These are phyloP conservation scores for Apiospora aurea DNA, from an alignment of 2,329 filamentous ascomycete species.

Conservation along the genomic window DNA sequence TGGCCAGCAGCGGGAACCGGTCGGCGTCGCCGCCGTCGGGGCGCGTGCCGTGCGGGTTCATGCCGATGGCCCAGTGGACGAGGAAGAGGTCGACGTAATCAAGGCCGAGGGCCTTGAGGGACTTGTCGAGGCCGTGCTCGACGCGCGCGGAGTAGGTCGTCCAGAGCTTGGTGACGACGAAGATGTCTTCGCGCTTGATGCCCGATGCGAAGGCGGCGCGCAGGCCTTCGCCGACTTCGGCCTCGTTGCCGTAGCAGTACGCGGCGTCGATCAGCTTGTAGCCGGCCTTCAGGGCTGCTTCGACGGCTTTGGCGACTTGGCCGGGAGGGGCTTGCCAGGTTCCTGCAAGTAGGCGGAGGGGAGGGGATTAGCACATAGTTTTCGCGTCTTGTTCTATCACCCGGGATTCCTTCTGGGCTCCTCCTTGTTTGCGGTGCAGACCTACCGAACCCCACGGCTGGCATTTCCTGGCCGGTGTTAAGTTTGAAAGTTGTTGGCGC, in stretches of 20 bases:
- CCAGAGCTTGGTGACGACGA: slow-evolving; percentile 88
- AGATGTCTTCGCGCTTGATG: slow-evolving; percentile 79
- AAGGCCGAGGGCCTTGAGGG: slow-evolving; percentile 74
- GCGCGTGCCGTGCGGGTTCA: slow-evolving; percentile 74
- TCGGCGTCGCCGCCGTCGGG: slow-evolving; percentile 66
- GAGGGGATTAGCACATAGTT: not conserved
- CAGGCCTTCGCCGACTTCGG: slow-evolving; percentile 81
- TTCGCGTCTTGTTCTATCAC: not conserved
- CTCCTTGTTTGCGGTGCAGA: slow-evolving; percentile 22
- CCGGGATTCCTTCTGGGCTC: not conserved
- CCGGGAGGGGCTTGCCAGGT: slow-evolving; percentile 70
- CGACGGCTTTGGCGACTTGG: slow-evolving; percentile 64
- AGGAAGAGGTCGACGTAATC: slow-evolving; percentile 85
- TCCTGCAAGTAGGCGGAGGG: slow-evolving; percentile 47
- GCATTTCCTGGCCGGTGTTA: slow-evolving; percentile 69
- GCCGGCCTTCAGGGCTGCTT: slow-evolving; percentile 62
- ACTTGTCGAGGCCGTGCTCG: slow-evolving; percentile 74
- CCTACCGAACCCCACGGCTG: slow-evolving; percentile 67
- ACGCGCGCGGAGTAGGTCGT: slow-evolving; percentile 77
- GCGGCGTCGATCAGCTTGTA: slow-evolving; percentile 74
- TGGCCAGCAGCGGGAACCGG: slow-evolving; percentile 75
- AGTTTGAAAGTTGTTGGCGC: slow-evolving; percentile 65
- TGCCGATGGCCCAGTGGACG: slow-evolving; percentile 83
- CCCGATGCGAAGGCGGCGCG: slow-evolving; percentile 75
- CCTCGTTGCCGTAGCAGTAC: slow-evolving; percentile 82